Conservation (phyloP, 345 rosid species). For the Salix dunnii region DNA sequence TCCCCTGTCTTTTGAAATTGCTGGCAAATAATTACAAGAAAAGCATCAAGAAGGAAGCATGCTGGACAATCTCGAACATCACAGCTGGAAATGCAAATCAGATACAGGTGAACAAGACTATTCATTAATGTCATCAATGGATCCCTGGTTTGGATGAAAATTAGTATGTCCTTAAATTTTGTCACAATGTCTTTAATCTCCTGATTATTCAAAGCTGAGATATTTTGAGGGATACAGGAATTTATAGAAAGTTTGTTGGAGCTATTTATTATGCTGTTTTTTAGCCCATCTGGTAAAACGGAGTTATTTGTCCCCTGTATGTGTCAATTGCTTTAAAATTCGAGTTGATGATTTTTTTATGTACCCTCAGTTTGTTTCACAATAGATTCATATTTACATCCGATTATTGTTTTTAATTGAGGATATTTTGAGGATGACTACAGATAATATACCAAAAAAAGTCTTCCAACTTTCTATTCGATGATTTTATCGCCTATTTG, state of each 20-base stretch:
- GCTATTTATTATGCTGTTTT: background rate
- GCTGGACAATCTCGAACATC: conserved; percentile 34
- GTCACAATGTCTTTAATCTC: background rate
- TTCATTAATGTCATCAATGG: background rate
- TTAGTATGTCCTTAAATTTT: background rate
- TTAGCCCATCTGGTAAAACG: background rate
- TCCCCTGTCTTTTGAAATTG: conserved; percentile 24
- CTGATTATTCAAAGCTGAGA: background rate
- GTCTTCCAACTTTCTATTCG: background rate
- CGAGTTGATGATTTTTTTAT: background rate
- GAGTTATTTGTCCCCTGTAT: conserved; percentile 7
- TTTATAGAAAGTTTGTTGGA: background rate
- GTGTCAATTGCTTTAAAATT: conserved; percentile 1
- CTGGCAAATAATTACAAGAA: conserved; percentile 21
- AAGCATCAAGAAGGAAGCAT: conserved; percentile 35
- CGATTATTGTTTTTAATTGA: background rate
- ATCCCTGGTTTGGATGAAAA: background rate
- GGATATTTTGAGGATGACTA: background rate
- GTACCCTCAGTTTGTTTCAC: background rate
- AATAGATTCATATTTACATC: background rate
- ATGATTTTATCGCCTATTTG: background rate
- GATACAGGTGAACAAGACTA: conserved; percentile 21
- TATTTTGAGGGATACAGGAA: background rate
- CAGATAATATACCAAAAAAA: background rate
- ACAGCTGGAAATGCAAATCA: conserved; percentile 34